phyloP scores from a whole-genome alignment of 345 rosid genomes.

The Rhizophora mangle region DNA sequence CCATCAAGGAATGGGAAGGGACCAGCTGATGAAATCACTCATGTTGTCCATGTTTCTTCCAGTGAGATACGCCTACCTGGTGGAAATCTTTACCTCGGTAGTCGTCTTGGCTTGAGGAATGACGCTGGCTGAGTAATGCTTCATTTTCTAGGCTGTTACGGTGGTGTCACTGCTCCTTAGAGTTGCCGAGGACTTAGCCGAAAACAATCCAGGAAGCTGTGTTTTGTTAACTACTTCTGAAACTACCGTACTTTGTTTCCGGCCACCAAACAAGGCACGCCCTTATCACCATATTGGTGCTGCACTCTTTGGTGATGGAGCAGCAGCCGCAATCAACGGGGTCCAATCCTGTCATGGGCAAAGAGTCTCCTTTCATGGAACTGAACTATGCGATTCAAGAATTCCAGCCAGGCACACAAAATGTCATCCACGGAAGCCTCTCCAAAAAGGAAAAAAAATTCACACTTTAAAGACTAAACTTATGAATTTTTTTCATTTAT shows the following conservation, averaged over 20 bases:
- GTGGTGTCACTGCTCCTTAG: constrained; percentile 90
- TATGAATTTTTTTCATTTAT: too few species aligned
- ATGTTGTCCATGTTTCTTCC: constrained; percentile 84
- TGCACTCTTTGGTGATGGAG: constrained; percentile 94
- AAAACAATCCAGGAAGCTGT: constrained; percentile 90
- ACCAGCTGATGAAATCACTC: constrained; percentile 69
- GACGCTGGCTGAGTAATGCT: constrained; percentile 81
- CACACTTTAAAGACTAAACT: too few species aligned
- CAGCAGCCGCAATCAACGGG: constrained; percentile 75
- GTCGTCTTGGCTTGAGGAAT: constrained; percentile 58
- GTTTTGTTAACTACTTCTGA: constrained; percentile 79
- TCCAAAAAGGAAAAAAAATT: constrained; percentile 65
- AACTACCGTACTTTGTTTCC: constrained; percentile 85
- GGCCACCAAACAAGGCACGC: constrained; percentile 79
- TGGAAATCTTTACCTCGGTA: constrained; percentile 78
- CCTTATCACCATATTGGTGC: constrained; percentile 92
- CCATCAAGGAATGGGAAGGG: constrained; percentile 93
- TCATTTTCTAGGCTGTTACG: constrained; percentile 85
- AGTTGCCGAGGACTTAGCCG: constrained; percentile 92
- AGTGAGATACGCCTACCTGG: constrained; percentile 92
- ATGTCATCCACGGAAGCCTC: constrained; percentile 71
- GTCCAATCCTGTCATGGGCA: constrained; percentile 46
- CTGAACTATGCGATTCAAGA: constrained; percentile 73
- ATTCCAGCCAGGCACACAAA: constrained; percentile 78
- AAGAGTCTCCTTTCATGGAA: constrained; percentile 85